Conservation (phyloP, 2,329 filamentous ascomycete species). For the Phoma sp. region DNA sequence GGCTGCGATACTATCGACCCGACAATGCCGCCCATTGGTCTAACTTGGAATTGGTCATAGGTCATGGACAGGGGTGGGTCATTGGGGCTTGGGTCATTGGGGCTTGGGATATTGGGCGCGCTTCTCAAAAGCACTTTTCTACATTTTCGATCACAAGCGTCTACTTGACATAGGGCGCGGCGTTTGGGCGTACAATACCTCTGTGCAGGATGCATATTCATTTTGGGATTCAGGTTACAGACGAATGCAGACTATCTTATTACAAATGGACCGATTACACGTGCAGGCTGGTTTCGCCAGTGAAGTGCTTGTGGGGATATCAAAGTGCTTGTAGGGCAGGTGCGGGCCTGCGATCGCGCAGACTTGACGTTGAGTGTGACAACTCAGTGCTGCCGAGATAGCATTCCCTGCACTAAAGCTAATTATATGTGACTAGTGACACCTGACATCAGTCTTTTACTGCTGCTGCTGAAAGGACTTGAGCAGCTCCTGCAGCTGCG, state of each 20-base stretch:
- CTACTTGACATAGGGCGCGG: constrained; percentile 7
- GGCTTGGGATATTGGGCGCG: not conserved
- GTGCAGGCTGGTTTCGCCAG: too few species aligned
- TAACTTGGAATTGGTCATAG: too few species aligned
- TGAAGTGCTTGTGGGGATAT: too few species aligned
- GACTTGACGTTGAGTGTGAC: too few species aligned
- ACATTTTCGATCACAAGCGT: not conserved
- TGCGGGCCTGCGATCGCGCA: too few species aligned
- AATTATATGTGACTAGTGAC: not conserved
- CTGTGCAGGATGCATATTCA: constrained; percentile 4
- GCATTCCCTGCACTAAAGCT: not conserved
- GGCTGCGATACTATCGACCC: too few species aligned
- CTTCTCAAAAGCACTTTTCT: constrained; percentile 8
- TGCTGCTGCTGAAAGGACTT: constrained; percentile 29
- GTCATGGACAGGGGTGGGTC: too few species aligned
- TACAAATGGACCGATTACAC: not conserved
- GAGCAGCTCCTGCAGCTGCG: constrained; percentile 81
- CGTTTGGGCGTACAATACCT: constrained; percentile 13
- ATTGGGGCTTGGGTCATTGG: too few species aligned
- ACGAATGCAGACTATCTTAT: constrained; percentile 2
- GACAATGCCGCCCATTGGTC: too few species aligned
- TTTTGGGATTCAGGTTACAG: not conserved
- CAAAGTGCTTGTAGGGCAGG: too few species aligned
- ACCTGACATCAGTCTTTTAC: too few species aligned
- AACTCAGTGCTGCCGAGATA: not conserved